Base-by-base conservation (phyloP, 108 stramenopile genomes). In the Schizochytrium sp. region DNA sequence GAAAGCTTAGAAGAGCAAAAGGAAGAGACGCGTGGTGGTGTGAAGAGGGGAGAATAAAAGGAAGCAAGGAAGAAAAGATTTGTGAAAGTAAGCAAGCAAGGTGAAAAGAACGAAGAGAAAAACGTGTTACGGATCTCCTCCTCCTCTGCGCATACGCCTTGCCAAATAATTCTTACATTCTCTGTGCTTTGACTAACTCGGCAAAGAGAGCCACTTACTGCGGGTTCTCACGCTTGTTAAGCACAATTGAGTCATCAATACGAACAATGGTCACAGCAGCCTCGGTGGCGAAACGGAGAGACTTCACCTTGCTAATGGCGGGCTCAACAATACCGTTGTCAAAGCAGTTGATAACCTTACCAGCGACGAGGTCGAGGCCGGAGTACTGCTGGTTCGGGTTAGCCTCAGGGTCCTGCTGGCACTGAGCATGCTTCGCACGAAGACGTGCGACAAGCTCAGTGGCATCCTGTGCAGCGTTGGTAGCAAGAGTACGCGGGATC, bases 221-320 rank as follows among this genome's bases (percentile, higher is more conserved):
- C 42, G 47, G 47, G n/a, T 89, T 28, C 44, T 89, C 89, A 45
- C 46, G 55, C 72, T 60, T 44, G 87, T 69, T 88, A 57, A 91
- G 88, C 87, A 64, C 87, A 73, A 97, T 96, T 64, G 96, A 94
- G 92, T 98, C 97, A 91, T 98, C 97, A 91, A 99, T 99, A 72
- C 99, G 95, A 60, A 99, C 91, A 92, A 99, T 99, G 46, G 98
- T 98, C 92, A 99, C 98, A 49, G 98, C 98, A 41, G 99, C 98
- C 91, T 99, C 99, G 0, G 97, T 98, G 38, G 99, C 99, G 94
- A 99, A 99, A 47, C 99, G 92, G 57, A 99, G 92, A 90, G 93
- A 94, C 92, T 99, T 99, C 94, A 99, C 99, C 94, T 99, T 99
- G 87, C 96, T 97, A 76, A 99, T 99, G 89, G 99, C 98, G 2